These are phyloP conservation scores for Termitomyces sp. DNA, from an alignment of 768 basidiomycete genomes.

Conservation along the genomic window DNA sequence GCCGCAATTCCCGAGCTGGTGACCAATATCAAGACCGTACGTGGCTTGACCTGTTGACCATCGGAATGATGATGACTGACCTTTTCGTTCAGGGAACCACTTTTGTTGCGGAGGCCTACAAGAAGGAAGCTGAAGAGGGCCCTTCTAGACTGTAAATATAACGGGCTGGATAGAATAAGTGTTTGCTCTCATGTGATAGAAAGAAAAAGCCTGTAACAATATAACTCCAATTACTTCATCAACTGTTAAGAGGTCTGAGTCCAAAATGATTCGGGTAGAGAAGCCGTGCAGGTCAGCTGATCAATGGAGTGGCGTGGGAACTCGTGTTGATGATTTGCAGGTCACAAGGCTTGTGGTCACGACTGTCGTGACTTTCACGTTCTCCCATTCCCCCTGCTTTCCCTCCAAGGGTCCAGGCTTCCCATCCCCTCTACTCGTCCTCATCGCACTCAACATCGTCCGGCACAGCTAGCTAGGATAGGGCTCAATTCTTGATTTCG, in stretches of 20 bases:
- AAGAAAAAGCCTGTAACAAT: slow-evolving; percentile 4
- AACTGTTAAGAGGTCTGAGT: not conserved
- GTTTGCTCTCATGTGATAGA: slow-evolving; percentile 3
- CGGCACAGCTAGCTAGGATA: not conserved
- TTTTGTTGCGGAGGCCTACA: slow-evolving; percentile 33
- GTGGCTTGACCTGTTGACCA: slow-evolving; percentile 15
- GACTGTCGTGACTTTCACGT: slow-evolving; percentile 28
- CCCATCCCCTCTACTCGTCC: slow-evolving; percentile 1
- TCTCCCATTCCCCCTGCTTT: slow-evolving; percentile 17
- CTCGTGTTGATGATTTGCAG: slow-evolving; percentile 16
- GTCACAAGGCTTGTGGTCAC: slow-evolving; percentile 28
- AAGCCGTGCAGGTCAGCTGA: slow-evolving; percentile 15
- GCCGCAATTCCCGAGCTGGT: slow-evolving; percentile 79
- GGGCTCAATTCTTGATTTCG: not conserved
- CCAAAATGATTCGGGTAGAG: not conserved
- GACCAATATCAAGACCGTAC: slow-evolving; percentile 67
- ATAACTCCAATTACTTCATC: slow-evolving; percentile 1
- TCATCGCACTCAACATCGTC: not conserved
- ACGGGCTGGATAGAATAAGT: not conserved
- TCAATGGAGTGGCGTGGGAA: slow-evolving; percentile 23
- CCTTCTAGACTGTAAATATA: slow-evolving; percentile 17
- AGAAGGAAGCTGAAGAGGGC: slow-evolving; percentile 23
- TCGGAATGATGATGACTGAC: not conserved
- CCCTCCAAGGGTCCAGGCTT: slow-evolving; percentile 7
- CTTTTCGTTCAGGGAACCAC: slow-evolving; percentile 26